Percentiles rank a stretch among this genome's conserved stretches.
Conservation (phyloP, 176 grass and related monocot species). For the Panicum miliaceum region DNA sequence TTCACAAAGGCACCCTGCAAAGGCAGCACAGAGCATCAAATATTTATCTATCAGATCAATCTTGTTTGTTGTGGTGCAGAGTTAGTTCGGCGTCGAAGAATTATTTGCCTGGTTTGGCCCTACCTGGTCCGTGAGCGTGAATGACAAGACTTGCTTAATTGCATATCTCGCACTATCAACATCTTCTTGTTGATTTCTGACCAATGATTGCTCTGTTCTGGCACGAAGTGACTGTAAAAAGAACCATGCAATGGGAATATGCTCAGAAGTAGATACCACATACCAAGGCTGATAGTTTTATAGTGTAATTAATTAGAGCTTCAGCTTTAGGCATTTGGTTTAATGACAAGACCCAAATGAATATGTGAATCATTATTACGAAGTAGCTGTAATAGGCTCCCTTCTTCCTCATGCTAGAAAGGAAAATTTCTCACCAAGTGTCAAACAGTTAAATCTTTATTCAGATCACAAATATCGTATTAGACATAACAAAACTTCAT, state of each 20-base stretch:
- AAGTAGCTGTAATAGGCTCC: constrained; percentile 3
- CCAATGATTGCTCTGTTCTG: constrained; percentile 74
- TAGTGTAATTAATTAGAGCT: background rate
- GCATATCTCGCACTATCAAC: constrained; percentile 59
- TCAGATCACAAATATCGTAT: constrained; percentile 6
- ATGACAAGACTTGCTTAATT: constrained; percentile 88
- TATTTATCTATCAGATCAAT: constrained; percentile 6
- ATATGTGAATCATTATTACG: background rate
- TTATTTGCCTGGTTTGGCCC: constrained; percentile 11
- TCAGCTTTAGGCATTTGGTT: background rate
- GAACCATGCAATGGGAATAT: constrained; percentile 27
- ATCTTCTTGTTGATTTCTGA: constrained; percentile 55
- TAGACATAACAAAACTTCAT: constrained; percentile 17
- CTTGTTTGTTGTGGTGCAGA: constrained; percentile 28
- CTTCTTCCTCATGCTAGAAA: constrained; percentile 25
- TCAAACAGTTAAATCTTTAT: constrained; percentile 28
- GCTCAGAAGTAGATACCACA: background rate
- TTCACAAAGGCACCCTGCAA: constrained; percentile 96
- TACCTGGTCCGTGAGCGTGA: constrained; percentile 91
- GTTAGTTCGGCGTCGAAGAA: constrained; percentile 32
- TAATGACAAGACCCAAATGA: background rate
- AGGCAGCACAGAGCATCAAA: constrained; percentile 50
- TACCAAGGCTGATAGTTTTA: background rate
- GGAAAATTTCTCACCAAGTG: background rate
- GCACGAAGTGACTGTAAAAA: constrained; percentile 81